Base-by-base conservation (phyloP, 768 basidiomycete species). In the Collybiopsis luxurians region DNA sequence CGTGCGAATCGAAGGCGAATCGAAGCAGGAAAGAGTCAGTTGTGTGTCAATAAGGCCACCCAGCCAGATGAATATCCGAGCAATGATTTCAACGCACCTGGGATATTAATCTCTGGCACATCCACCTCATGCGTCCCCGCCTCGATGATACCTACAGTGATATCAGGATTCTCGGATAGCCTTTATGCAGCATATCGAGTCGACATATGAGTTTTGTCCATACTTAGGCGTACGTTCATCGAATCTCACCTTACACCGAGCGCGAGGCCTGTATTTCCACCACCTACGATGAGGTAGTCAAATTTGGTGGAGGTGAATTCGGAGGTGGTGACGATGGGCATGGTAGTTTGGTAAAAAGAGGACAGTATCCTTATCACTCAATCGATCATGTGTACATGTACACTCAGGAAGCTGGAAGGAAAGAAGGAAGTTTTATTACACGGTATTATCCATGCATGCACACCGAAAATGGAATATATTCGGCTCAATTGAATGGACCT, bases 181-280 rank as follows among this genome's bases (percentile, higher is more conserved):
- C 54, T n/a, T n/a, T n/a, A n/a, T 36, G 30, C 15, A 50, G 5
- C 19, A 28, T n/a, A 11, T 9, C 13, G 21, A 24, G 19, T 13
- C 7, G 9, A 5, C 6, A n/a, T 6, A 44, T 44, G 5, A 27
- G 15, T 26, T 50, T 9, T 34, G 17, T n/a, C n/a, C n/a, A n/a
- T n/a, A n/a, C 26, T 24, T 6, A 11, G n/a, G 46, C 19, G 28
- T 12, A 27, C 11, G 5, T 27, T 19, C 21, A 43, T 13, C 3
- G 19, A 46, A n/a, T 46, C 57, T 9, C 28, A 59, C 57, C 76
- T 64, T 4, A 66, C 65, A 19, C 75, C 77, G 27, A 78, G 62
- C 9, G 72, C 70, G 26, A 77, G 59, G 21, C 77, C 77, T 6
- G 73, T 69, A 19, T 56, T 44, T 4, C 62, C 58, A 9, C 59